Base-by-base conservation (phyloP, 495 filamentous ascomycete species). In the Hypoxylon trugodes region DNA sequence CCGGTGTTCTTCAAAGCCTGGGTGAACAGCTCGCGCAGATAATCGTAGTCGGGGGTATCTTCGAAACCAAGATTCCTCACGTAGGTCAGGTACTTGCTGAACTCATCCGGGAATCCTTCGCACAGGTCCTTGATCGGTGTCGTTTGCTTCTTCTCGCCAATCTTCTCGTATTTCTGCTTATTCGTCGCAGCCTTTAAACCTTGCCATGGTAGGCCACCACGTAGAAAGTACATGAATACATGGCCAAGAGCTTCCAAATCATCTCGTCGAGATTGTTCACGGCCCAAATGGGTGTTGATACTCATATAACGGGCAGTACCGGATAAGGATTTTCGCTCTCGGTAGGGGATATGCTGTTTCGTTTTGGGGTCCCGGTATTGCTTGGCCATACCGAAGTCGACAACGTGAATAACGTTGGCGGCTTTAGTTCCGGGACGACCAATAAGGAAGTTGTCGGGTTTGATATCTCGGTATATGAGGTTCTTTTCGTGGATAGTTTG, bases 401-500 rank as follows among this genome's bases (percentile, higher is more conserved):
- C 94, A 18, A 98, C 96, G 68, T 99, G 95, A 68, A 99, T 98
- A 42, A 99, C 93, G 76, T 97, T 98, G 71, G 93, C 90, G 6
- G 91, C 82, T 79, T 99, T 99, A 42, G 92, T 90, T 65, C 84
- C 86, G 0, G 93, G 92, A n/a, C 94, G 87, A 33, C 95, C 95
- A 70, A 98, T 98, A 49, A 99, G 87, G 80, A 99, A 99, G 79
- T 99, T 99, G 79, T 99, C 95, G 9, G 95, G 95, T 76, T 99
- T 99, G 80, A 99, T 99, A 73, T 99, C 95, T 52, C 95, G 90
- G 76, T 99, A 99, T 69, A 99, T 99, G 33, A 98, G 82, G 74
- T 99, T 99, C 86, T 98, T 99, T 79, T 99, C 95, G 77, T 99
- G 95, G 60, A 99, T 99, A 0, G 95, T 99, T 84, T 99, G 95